A percentile compares a stretch with the other conserved stretches of the same genome.
These are phyloP conservation scores for Trichophyton rubrum DNA, from an alignment of 2,329 filamentous ascomycete genomes.

Conservation along the genomic window DNA sequence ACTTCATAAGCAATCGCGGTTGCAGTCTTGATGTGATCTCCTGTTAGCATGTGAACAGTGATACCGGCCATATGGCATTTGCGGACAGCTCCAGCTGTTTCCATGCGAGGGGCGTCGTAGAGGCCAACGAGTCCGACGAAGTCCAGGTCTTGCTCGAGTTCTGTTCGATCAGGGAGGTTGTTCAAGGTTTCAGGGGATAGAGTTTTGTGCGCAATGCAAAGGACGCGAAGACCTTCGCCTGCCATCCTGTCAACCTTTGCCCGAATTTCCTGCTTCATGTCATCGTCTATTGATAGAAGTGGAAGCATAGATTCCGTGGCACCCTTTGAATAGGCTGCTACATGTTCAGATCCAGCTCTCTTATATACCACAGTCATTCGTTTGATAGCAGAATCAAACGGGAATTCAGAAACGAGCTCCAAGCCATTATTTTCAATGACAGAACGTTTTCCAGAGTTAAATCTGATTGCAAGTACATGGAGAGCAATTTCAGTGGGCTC, in stretches of 20 bases:
- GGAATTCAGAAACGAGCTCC: constrained; percentile 48
- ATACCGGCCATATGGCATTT: constrained; percentile 59
- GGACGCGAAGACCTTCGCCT: constrained; percentile 49
- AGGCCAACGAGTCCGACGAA: constrained; percentile 67
- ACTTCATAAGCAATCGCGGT: constrained; percentile 64
- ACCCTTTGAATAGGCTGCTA: constrained; percentile 29
- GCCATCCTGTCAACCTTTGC: constrained; percentile 51
- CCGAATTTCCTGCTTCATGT: constrained; percentile 42
- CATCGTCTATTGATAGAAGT: constrained; percentile 44
- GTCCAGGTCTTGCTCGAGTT: constrained; percentile 51
- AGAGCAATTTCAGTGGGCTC: constrained; percentile 57
- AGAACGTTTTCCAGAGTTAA: constrained; percentile 41
- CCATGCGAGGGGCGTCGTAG: constrained; percentile 66
- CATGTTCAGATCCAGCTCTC: constrained; percentile 7
- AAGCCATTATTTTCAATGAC: constrained; percentile 33
- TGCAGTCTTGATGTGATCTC: constrained; percentile 62
- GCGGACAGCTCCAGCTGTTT: constrained; percentile 56
- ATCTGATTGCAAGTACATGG: constrained; percentile 55
- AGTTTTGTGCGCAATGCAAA: constrained; percentile 27
- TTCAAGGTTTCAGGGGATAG: constrained; percentile 28
- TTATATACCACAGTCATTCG: constrained; percentile 55
- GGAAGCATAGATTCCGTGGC: constrained; percentile 52
- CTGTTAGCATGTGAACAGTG: constrained; percentile 65
- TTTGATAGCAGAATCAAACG: constrained; percentile 57
- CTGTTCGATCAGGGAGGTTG: constrained; percentile 40